Percentiles rank a stretch among this genome's conserved stretches.
These are phyloP conservation scores for Dispira parvispora DNA, from an alignment of 192 early-diverging fungal species.

Conservation along the genomic window DNA sequence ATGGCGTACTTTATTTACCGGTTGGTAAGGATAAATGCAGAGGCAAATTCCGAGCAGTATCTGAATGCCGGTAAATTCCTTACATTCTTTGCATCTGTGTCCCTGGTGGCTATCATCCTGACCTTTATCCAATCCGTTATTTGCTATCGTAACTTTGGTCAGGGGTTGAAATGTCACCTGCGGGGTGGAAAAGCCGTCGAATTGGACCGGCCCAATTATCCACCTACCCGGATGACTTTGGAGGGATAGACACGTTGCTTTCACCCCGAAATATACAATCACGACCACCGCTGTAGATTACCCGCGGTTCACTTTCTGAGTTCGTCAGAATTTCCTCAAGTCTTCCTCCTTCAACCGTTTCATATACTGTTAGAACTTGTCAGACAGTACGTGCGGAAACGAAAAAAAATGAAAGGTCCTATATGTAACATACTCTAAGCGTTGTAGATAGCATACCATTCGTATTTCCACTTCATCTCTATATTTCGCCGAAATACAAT, in stretches of 20 bases:
- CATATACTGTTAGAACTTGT: too few relatives aligned
- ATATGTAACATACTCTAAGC: too few relatives aligned
- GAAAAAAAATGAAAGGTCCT: too few relatives aligned
- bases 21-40: conserved; percentile 38
- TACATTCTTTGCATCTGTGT: conserved; percentile 37
- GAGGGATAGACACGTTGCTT: neutral
- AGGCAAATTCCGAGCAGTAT: conserved; percentile 24
- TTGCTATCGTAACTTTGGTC: conserved; percentile 5
- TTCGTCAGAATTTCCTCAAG: too few relatives aligned
- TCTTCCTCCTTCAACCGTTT: too few relatives aligned
- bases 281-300: too few relatives aligned
- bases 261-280: too few relatives aligned
- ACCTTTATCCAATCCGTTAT: conserved; percentile 7
- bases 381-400: too few relatives aligned
- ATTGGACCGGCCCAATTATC: neutral
- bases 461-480: too few relatives aligned
- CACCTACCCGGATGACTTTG: conserved; percentile 5
- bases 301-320: too few relatives aligned
- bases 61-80: conserved; percentile 35
- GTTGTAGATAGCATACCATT: too few relatives aligned
- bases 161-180: conserved; percentile 1
- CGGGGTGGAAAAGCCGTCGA: neutral
- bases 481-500: too few relatives aligned
- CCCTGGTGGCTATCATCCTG: neutral
- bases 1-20: conserved; percentile 56